Conservation (phyloP, 257 asterid species). For the Fraxinus pennsylvanica region DNA sequence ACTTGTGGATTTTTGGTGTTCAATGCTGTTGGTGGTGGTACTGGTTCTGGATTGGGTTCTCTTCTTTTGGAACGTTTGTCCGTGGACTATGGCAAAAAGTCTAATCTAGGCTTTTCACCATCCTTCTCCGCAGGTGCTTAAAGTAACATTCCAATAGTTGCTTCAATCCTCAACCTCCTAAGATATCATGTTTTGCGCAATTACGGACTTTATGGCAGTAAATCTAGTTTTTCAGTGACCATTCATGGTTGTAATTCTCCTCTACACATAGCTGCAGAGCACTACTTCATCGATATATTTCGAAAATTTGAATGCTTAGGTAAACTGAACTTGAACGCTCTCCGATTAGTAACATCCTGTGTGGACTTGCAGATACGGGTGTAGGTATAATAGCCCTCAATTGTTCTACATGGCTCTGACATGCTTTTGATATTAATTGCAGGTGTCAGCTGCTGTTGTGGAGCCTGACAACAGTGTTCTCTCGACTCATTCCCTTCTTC, state of each 20-base stretch:
- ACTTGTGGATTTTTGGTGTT: constrained; percentile 87
- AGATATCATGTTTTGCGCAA: neutral
- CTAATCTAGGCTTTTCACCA: constrained; percentile 95
- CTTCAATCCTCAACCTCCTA: neutral
- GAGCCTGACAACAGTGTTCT: constrained; percentile 95
- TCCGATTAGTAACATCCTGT: neutral
- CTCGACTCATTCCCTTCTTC: constrained; percentile 91
- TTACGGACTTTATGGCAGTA: neutral
- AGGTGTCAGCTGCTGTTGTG: constrained; percentile 94
- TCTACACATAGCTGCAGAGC: neutral
- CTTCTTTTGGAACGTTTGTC: constrained; percentile 80
- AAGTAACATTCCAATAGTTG: neutral
- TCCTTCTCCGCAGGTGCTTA: constrained; percentile 83
- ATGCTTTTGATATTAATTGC: constrained; percentile 28
- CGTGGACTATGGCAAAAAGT: constrained; percentile 79
- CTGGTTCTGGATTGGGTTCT: constrained; percentile 92
- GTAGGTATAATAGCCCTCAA: neutral
- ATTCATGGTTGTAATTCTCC: neutral
- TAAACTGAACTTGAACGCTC: neutral
- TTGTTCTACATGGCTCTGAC: constrained; percentile 6
- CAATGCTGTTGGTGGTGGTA: constrained; percentile 91
- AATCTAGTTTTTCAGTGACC: neutral
- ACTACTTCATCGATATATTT: neutral
- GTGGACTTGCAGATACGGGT: neutral
- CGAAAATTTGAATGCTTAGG: no score